Percentiles rank a stretch among this genome's conserved stretches.
These are phyloP conservation scores for Cyclotella cryptica DNA, from an alignment of 108 stramenopile genomes.

Conservation along the genomic window DNA sequence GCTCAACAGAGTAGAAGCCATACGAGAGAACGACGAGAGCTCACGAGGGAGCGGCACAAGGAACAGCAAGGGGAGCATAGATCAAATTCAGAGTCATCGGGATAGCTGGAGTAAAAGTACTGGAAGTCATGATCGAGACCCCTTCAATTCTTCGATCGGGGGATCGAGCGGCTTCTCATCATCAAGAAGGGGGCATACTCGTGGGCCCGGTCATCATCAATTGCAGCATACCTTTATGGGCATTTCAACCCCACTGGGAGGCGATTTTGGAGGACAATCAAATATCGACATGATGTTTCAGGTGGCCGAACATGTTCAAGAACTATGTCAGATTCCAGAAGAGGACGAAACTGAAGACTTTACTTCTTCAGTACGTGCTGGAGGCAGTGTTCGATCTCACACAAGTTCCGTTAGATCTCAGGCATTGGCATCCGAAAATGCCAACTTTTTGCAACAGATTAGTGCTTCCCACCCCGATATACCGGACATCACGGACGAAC, in stretches of 20 bases:
- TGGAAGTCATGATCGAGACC: conserved; percentile 11
- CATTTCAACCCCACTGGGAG: conserved; percentile 31
- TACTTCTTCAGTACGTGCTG: neutral
- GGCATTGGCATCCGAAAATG: conserved; percentile 33
- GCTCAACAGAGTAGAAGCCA: conserved; percentile 26
- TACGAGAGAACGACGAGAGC: conserved; percentile 28
- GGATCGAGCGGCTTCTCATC: conserved; percentile 8
- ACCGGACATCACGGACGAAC: conserved; percentile 26
- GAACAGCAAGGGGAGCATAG: neutral
- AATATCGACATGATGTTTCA: conserved; percentile 43
- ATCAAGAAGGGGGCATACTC: neutral
- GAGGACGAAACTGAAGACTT: conserved; percentile 32
- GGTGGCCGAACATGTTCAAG: conserved; percentile 43
- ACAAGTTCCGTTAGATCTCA: conserved; percentile 7
- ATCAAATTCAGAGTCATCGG: neutral
- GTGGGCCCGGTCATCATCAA: neutral
- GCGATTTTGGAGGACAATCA: conserved; percentile 19
- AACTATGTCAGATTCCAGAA: conserved; percentile 50
- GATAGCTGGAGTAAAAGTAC: conserved; percentile 25
- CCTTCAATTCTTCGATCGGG: conserved; percentile 4
- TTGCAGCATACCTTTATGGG: conserved; percentile 23
- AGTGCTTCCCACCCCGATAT: conserved; percentile 12
- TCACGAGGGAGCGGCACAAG: conserved; percentile 23
- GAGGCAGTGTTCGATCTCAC: neutral
- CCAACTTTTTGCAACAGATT: conserved; percentile 34